phyloP scores from a whole-genome alignment of 495 filamentous ascomycete genomes.

The Friedmanniomyces simplex region DNA sequence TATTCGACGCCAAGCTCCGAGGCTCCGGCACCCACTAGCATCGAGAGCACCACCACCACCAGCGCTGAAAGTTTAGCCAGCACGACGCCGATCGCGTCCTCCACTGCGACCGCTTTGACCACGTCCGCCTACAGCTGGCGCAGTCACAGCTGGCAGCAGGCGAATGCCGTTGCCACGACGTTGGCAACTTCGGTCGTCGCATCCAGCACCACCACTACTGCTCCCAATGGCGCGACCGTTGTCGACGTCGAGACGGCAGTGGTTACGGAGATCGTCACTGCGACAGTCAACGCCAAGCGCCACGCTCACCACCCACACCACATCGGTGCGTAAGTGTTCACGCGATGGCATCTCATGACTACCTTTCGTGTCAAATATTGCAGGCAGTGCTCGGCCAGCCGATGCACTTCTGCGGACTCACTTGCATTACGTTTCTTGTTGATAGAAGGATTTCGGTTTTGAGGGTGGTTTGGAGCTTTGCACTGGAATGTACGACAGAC shows the following conservation, averaged over 20 bases:
- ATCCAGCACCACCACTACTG: neutral
- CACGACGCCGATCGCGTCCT: neutral
- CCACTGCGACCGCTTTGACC: neutral
- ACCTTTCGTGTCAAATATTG: neutral
- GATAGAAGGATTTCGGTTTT: neutral
- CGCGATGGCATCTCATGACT: neutral
- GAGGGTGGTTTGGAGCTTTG: conserved; percentile 7
- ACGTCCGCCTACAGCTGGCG: neutral
- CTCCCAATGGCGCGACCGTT: neutral
- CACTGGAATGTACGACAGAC: neutral
- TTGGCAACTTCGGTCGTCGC: neutral
- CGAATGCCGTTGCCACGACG: neutral
- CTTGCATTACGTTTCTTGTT: conserved; percentile 1
- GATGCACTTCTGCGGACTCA: neutral
- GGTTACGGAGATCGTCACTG: conserved; percentile 8
- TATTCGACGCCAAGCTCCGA: neutral
- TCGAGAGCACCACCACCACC: neutral
- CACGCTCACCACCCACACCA: conserved; percentile 6
- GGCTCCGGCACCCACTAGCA: neutral
- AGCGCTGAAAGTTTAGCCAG: neutral
- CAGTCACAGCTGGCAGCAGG: neutral
- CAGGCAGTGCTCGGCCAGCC: neutral
- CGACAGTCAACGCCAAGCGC: conserved; percentile 1
- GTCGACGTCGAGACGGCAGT: conserved; percentile 11
- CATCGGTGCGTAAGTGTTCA: neutral